These are phyloP conservation scores for Linderniella brevidens DNA, from an alignment of 257 asterid species.

Conservation along the genomic window DNA sequence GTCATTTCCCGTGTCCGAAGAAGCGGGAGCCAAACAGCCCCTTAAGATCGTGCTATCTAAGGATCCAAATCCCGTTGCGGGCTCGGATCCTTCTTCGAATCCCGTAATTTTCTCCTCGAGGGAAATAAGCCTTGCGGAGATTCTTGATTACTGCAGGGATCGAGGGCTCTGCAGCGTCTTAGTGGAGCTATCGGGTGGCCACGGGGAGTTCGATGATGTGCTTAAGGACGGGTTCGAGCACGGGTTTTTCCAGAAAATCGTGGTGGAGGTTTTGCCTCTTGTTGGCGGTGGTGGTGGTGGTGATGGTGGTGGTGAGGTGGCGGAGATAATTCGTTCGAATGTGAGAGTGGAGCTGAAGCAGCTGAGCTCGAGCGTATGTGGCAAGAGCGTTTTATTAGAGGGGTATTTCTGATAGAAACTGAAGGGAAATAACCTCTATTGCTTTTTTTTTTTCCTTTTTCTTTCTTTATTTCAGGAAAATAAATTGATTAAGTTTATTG, in stretches of 20 bases:
- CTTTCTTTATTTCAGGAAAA: too few species aligned
- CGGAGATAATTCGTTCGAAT: constrained; percentile 12
- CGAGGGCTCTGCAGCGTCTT: constrained; percentile 62
- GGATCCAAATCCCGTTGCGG: constrained; percentile 13
- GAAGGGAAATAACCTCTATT: too few species aligned
- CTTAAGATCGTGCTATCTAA: constrained; percentile 36
- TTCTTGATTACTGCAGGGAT: constrained; percentile 58
- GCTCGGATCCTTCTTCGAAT: constrained; percentile 19
- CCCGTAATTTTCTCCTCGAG: constrained; percentile 19
- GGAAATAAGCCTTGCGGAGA: constrained; percentile 26
- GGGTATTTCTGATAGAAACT: constrained; percentile 40
- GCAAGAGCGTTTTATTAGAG: constrained; percentile 45
- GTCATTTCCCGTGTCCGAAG: constrained; percentile 39
- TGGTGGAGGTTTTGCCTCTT: constrained; percentile 57
- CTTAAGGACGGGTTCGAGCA: constrained; percentile 49
- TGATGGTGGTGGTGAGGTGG: too few species aligned
- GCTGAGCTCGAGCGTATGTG: constrained; percentile 31
- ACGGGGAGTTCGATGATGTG: constrained; percentile 34
- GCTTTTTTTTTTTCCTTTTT: too few species aligned
- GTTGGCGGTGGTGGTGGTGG: constrained; percentile 33
- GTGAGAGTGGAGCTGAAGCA: constrained; percentile 24
- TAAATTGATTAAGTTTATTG: too few species aligned
- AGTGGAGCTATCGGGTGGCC: constrained; percentile 37
- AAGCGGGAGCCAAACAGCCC: constrained; percentile 78
- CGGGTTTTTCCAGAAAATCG: constrained; percentile 53